phyloP scores from a whole-genome alignment of 495 filamentous ascomycete genomes.

The Jackrogersella multiformis region DNA sequence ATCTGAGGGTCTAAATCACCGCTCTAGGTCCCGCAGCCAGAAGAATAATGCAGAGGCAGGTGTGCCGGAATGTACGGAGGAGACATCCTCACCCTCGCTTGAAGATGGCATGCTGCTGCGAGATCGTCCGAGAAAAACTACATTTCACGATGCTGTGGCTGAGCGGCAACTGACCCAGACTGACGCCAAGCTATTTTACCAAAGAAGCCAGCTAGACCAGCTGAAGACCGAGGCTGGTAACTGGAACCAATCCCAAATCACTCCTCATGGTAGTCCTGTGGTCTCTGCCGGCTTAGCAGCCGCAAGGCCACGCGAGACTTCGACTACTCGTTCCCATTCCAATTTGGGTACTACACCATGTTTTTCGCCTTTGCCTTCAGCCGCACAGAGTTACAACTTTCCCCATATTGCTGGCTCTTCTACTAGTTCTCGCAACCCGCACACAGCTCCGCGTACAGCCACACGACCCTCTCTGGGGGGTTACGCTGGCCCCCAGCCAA shows the following conservation, averaged over 20 bases:
- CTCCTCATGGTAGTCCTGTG: slow-evolving; percentile 61
- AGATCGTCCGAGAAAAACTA: slow-evolving; percentile 80
- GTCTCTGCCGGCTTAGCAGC: slow-evolving; percentile 28
- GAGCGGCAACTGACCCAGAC: slow-evolving; percentile 91
- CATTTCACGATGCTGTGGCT: slow-evolving; percentile 84
- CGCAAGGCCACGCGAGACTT: slow-evolving; percentile 22
- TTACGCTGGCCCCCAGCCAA: slow-evolving; percentile 21
- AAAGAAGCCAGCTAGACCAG: slow-evolving; percentile 77
- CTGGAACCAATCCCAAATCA: slow-evolving; percentile 57
- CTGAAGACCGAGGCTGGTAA: slow-evolving; percentile 56
- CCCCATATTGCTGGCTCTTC: slow-evolving; percentile 43
- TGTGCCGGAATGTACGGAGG: slow-evolving; percentile 6
- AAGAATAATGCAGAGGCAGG: slow-evolving; percentile 6
- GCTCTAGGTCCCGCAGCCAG: background rate
- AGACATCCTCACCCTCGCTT: slow-evolving; percentile 30
- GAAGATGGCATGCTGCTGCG: slow-evolving; percentile 72
- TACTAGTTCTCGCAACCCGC: slow-evolving; percentile 25
- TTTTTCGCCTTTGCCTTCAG: slow-evolving; percentile 22
- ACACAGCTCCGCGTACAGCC: slow-evolving; percentile 44
- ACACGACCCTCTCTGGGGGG: slow-evolving; percentile 44
- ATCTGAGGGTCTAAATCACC: slow-evolving; percentile 9
- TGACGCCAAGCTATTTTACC: slow-evolving; percentile 95
- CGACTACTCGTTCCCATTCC: slow-evolving; percentile 17
- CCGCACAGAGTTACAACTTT: slow-evolving; percentile 43
- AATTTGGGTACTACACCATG: slow-evolving; percentile 18